Conservation (phyloP, 164 flowering plant species). For the Hamamelis virginiana region DNA sequence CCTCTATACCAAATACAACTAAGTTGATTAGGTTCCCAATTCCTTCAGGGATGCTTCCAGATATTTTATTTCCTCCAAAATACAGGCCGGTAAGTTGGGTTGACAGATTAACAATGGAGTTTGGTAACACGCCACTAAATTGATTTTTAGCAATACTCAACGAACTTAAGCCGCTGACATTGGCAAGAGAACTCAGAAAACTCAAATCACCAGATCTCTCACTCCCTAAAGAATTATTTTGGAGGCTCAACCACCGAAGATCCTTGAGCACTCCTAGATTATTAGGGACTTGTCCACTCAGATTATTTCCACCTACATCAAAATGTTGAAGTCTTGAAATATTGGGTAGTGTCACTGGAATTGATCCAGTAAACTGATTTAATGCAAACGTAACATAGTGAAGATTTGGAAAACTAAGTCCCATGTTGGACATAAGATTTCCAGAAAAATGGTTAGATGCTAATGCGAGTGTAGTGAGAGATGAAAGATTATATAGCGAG, state of each 20-base stretch:
- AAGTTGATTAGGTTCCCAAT: slow-evolving; percentile 25
- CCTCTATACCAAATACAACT: background rate
- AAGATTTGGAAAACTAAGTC: slow-evolving; percentile 16
- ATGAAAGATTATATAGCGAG: slow-evolving; percentile 11
- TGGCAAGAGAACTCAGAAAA: slow-evolving; percentile 21
- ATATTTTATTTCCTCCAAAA: slow-evolving; percentile 20
- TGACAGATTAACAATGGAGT: slow-evolving; percentile 25
- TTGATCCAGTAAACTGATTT: slow-evolving; percentile 11
- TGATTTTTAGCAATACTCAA: background rate
- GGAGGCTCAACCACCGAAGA: slow-evolving; percentile 6
- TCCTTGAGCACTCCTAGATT: slow-evolving; percentile 14
- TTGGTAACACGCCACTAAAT: slow-evolving; percentile 25
- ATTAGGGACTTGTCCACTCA: slow-evolving; percentile 9
- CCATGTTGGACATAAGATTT: slow-evolving; percentile 1
- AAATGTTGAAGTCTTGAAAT: slow-evolving; percentile 11
- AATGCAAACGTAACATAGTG: background rate
- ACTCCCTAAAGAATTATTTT: slow-evolving; percentile 10
- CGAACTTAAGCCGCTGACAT: slow-evolving; percentile 6
- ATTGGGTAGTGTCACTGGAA: slow-evolving; percentile 19
- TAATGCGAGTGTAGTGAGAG: background rate
- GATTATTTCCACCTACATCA: background rate
- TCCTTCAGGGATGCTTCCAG: slow-evolving; percentile 25
- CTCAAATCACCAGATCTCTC: slow-evolving; percentile 12
- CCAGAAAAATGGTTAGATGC: slow-evolving; percentile 6
- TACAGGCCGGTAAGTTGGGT: slow-evolving; percentile 1